phyloP scores from a whole-genome alignment of 1,284 basidiomycete genomes.

The Albatrellus sp. region DNA sequence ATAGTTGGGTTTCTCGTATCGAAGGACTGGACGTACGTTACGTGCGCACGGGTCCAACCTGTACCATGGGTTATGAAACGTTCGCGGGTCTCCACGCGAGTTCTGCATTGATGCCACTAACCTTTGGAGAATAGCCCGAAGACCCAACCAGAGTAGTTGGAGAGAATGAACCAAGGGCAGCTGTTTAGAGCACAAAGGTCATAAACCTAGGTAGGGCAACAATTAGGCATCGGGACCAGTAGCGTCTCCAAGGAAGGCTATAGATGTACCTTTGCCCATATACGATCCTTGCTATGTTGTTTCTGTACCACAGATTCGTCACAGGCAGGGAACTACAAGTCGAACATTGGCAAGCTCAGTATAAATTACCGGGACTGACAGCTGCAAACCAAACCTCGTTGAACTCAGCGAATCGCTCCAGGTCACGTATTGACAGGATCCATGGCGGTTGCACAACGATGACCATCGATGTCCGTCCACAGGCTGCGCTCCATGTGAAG shows the following conservation, averaged over 20 bases:
- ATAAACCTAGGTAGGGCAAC: slow-evolving; percentile 35
- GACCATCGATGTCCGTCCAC: slow-evolving; percentile 24
- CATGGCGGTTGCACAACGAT: slow-evolving; percentile 57
- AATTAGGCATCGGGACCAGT: slow-evolving; percentile 3
- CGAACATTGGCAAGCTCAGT: neutral
- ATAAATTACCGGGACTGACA: neutral
- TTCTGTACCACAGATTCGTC: slow-evolving; percentile 1
- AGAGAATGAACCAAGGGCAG: slow-evolving; percentile 54
- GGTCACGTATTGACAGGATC: slow-evolving; percentile 41
- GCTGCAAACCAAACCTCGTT: slow-evolving; percentile 24
- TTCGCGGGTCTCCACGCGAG: too few species aligned
- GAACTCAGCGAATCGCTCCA: slow-evolving; percentile 38
- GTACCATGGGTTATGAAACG: neutral
- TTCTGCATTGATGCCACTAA: slow-evolving; percentile 16
- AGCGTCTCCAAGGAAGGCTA: neutral
- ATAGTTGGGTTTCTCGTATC: slow-evolving; percentile 12
- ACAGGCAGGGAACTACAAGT: slow-evolving; percentile 11
- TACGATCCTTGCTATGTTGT: slow-evolving; percentile 23
- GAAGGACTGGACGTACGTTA: slow-evolving; percentile 8
- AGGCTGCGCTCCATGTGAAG: slow-evolving; percentile 34
- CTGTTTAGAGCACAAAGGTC: slow-evolving; percentile 42
- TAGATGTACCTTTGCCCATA: slow-evolving; percentile 48
- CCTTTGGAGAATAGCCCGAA: slow-evolving; percentile 59
- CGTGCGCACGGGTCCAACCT: slow-evolving; percentile 44
- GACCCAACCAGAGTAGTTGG: slow-evolving; percentile 58